A percentile compares a stretch with the other conserved stretches of the same genome.
phyloP scores from a whole-genome alignment of 495 filamentous ascomycete species.

The Physcia stellaris region DNA sequence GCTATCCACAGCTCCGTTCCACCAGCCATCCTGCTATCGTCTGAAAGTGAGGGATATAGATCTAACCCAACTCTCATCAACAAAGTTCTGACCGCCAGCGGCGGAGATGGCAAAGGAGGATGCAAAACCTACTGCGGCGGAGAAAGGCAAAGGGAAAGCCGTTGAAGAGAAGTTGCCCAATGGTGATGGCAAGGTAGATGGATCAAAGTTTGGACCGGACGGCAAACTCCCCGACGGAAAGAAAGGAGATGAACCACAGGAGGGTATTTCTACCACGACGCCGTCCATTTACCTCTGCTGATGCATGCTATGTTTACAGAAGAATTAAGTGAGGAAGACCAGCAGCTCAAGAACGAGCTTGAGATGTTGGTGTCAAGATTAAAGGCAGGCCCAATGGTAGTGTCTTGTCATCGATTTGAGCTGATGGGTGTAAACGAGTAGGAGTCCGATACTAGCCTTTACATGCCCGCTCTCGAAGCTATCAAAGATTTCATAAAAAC shows the following conservation, averaged over 20 bases:
- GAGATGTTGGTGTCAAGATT: constrained; percentile 96
- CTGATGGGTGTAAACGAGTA: constrained; percentile 23
- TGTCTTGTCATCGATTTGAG: constrained; percentile 1
- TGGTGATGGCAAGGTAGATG: constrained; percentile 48
- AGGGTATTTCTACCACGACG: too few relatives aligned
- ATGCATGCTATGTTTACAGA: constrained; percentile 44
- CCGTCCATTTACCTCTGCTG: too few relatives aligned
- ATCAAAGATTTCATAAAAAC: constrained; percentile 98
- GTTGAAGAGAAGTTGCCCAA: constrained; percentile 44
- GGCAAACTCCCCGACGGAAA: constrained; percentile 60
- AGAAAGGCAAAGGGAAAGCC: constrained; percentile 95
- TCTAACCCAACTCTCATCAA: too few relatives aligned
- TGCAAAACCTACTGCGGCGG: constrained; percentile 66
- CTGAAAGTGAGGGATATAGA: too few relatives aligned
- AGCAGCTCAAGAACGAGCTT: constrained; percentile 93
- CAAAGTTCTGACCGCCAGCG: too few relatives aligned
- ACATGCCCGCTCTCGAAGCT: constrained; percentile 80
- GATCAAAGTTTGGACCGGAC: constrained; percentile 51
- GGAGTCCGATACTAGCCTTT: constrained; percentile 78
- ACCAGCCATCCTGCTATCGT: too few relatives aligned
- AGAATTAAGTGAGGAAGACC: constrained; percentile 95
- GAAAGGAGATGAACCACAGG: constrained; percentile 49
- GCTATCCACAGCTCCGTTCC: too few relatives aligned
- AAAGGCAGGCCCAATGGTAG: constrained; percentile 43
- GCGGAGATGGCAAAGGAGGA: constrained; percentile 77